Evolutionary conservation across 1,139 yeast genomes (phyloP).

Genomic region (Blastobotrys elegans): DNA sequence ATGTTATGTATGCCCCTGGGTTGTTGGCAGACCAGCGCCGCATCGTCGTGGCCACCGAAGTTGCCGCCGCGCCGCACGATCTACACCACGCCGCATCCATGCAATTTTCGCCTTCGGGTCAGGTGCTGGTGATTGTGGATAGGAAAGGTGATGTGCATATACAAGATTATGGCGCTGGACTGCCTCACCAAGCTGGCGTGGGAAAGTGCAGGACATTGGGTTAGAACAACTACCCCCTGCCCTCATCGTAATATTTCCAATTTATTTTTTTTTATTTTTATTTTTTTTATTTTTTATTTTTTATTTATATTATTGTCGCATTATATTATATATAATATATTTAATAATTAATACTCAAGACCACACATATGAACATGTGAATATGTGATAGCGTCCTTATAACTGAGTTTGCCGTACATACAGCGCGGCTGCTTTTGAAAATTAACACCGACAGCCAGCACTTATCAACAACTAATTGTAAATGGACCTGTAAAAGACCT

Average conservation of each 20-base stretch:
- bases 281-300: constrained; percentile 5
- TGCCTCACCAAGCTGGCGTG: constrained; percentile 73
- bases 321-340: too few relatives aligned
- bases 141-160: constrained; percentile 73
- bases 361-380: too few relatives aligned
- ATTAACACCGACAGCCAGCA: too few relatives aligned
- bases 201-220: constrained; percentile 49
- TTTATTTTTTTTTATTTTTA: background rate
- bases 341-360: too few relatives aligned
- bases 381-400: too few relatives aligned
- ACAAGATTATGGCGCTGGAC: constrained; percentile 84
- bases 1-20: constrained; percentile 59
- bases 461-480: too few relatives aligned
- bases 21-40: constrained; percentile 44
- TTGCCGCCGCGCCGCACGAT: constrained; percentile 55
- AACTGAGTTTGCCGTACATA: too few relatives aligned
- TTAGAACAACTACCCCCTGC: background rate
- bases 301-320: background rate
- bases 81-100: constrained; percentile 61
- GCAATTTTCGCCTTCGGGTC: constrained; percentile 74
- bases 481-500: too few relatives aligned
- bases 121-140: constrained; percentile 68
- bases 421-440: too few relatives aligned
- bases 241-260: background rate
- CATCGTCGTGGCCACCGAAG: constrained; percentile 71